phyloP scores from a whole-genome alignment of 768 basidiomycete species.

The Boletus patriciae region DNA sequence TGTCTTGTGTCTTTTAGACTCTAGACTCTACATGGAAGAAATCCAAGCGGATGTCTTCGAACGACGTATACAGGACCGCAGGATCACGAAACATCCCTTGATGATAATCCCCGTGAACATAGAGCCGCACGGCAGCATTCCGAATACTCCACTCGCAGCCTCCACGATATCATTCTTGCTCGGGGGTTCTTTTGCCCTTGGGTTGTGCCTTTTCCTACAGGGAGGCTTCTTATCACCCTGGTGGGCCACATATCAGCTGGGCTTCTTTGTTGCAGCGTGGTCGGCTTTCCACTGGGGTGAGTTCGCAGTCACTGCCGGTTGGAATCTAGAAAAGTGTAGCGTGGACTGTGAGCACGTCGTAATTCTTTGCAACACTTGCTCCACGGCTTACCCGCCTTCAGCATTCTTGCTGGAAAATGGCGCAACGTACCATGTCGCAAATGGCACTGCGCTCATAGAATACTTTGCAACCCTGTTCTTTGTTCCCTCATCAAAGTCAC shows the following conservation, averaged over 20 bases:
- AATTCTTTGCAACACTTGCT: background rate
- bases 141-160: constrained; percentile 85
- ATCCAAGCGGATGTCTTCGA: constrained; percentile 39
- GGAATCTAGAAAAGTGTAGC: constrained; percentile 90
- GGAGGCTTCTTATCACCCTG: constrained; percentile 47
- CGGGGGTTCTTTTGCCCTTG: constrained; percentile 67
- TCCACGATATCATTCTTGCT: constrained; percentile 83
- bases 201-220: constrained; percentile 47
- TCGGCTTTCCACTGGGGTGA: constrained; percentile 91
- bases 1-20: no score
- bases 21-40: constrained; percentile 19
- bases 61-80: constrained; percentile 45
- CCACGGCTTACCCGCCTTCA: constrained; percentile 32
- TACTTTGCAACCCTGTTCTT: constrained; percentile 73
- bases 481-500: constrained; percentile 60
- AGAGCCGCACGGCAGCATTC: constrained; percentile 54
- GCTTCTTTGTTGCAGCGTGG: constrained; percentile 83
- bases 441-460: constrained; percentile 74
- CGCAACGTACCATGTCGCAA: constrained; percentile 78
- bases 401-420: constrained; percentile 96
- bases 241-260: constrained; percentile 76
- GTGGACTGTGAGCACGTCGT: constrained; percentile 74
- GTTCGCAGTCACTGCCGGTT: constrained; percentile 93
- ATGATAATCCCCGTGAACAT: constrained; percentile 52
- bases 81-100: constrained; percentile 40